Evolutionary conservation across 1,284 basidiomycete species (phyloP).

Genomic region (Coniferiporia weirii): DNA sequence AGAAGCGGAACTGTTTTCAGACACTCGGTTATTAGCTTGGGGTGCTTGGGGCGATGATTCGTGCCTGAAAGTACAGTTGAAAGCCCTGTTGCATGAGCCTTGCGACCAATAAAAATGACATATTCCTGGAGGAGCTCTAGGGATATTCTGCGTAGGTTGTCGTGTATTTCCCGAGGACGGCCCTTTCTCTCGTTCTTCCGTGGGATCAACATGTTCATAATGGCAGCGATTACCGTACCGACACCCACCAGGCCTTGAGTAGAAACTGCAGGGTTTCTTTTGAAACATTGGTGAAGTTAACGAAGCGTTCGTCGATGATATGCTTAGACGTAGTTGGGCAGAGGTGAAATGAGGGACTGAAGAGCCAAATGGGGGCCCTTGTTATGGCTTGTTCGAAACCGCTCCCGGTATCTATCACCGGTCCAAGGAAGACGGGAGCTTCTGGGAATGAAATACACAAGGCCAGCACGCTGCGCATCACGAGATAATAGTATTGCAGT

Average conservation of each 20-base stretch:
- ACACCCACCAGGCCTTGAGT: conserved; percentile 37
- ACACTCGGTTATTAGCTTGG: too few species aligned
- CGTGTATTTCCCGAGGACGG: conserved; percentile 11
- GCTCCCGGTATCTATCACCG: not conserved
- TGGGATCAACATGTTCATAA: conserved; percentile 26
- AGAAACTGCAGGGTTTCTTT: conserved; percentile 32
- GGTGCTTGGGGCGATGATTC: conserved; percentile 23
- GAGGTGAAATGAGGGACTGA: not conserved
- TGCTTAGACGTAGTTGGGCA: not conserved
- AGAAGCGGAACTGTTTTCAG: not conserved
- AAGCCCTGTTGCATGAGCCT: conserved; percentile 44
- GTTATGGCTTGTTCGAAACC: not conserved
- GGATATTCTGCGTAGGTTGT: conserved; percentile 18
- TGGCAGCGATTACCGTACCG: conserved; percentile 33
- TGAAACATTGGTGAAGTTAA: not conserved
- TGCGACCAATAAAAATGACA: conserved; percentile 50
- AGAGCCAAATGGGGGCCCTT: too few species aligned
- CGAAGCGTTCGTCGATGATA: too few species aligned
- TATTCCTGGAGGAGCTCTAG: conserved; percentile 34
- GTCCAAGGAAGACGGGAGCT: not conserved
- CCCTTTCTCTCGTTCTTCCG: conserved; percentile 9
- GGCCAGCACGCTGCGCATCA: not conserved
- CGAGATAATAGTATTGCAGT: not conserved
- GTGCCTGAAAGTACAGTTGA: conserved; percentile 45
- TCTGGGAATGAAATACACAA: not conserved